These are phyloP conservation scores for Cephaloascus fragrans DNA, from an alignment of 805 yeast species.

Conservation along the genomic window DNA sequence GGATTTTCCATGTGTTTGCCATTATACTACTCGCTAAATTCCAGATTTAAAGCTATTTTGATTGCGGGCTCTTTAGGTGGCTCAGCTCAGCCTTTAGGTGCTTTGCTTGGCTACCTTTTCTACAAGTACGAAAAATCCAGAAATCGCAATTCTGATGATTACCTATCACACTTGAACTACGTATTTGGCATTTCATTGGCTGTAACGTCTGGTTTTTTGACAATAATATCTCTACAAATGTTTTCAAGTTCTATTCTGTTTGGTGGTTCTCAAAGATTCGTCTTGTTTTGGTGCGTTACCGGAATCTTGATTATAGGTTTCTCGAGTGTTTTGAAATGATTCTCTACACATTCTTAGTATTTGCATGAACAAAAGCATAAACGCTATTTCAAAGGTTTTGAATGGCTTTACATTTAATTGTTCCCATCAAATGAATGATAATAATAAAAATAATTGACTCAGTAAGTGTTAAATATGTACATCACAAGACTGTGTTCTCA, in stretches of 20 bases:
- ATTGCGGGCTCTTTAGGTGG: slow-evolving; percentile 71
- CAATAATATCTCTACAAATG: slow-evolving; percentile 80
- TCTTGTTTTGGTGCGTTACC: slow-evolving; percentile 46
- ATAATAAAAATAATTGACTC: no score
- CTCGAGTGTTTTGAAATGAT: slow-evolving; percentile 28
- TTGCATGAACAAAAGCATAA: no score
- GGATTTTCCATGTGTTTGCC: slow-evolving; percentile 94
- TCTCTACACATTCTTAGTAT: no score
- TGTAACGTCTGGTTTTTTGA: slow-evolving; percentile 74
- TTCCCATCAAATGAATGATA: no score
- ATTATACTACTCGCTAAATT: slow-evolving; percentile 63
- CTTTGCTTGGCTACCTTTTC: slow-evolving; percentile 54
- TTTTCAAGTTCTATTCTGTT: slow-evolving; percentile 73
- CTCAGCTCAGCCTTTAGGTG: slow-evolving; percentile 85
- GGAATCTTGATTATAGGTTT: slow-evolving; percentile 52
- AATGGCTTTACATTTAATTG: no score
- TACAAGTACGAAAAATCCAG: slow-evolving; percentile 22
- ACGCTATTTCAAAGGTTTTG: no score
- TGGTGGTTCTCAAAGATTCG: slow-evolving; percentile 59
- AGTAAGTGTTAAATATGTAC: no score
- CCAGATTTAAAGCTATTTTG: slow-evolving; percentile 50
- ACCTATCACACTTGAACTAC: slow-evolving; percentile 21
- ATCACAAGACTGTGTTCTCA: no score
- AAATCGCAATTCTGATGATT: slow-evolving; percentile 15
- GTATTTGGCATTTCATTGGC: slow-evolving; percentile 59